These are phyloP conservation scores for Gossypium ekmanianum DNA, from an alignment of 345 rosid genomes.

Conservation along the genomic window DNA sequence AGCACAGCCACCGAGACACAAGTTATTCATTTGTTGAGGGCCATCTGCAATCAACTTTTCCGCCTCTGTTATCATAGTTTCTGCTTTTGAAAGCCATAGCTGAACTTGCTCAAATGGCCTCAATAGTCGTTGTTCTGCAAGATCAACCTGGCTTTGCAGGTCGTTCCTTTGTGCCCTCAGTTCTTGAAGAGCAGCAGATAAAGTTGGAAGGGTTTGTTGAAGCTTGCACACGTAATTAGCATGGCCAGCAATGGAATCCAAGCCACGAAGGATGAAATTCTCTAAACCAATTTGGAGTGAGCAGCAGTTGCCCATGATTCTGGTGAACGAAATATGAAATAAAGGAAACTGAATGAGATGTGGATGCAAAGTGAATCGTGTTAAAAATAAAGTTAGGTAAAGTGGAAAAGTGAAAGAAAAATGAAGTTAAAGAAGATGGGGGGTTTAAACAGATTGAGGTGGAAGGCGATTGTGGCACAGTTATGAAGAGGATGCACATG, in stretches of 20 bases:
- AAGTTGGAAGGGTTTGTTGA: neutral
- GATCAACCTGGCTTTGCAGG: constrained; percentile 24
- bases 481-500: too few relatives aligned
- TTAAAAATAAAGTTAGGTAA: too few relatives aligned
- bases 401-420: too few relatives aligned
- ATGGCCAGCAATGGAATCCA: neutral
- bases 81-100: constrained; percentile 31
- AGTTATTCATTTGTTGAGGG: constrained; percentile 12
- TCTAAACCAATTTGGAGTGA: too few relatives aligned
- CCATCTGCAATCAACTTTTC: constrained; percentile 17
- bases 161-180: constrained; percentile 19
- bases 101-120: constrained; percentile 24
- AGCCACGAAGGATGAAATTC: neutral
- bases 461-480: too few relatives aligned
- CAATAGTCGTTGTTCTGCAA: constrained; percentile 29
- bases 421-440: too few relatives aligned
- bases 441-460: too few relatives aligned
- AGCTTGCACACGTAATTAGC: neutral
- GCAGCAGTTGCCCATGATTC: too few relatives aligned
- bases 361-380: too few relatives aligned
- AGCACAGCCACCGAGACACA: constrained; percentile 8
- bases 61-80: constrained; percentile 23
- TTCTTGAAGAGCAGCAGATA: neutral
- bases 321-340: too few relatives aligned
- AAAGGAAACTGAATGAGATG: too few relatives aligned